These are phyloP conservation scores for Fusarium duplospermum DNA, from an alignment of 2,329 filamentous ascomycete genomes.

Conservation along the genomic window DNA sequence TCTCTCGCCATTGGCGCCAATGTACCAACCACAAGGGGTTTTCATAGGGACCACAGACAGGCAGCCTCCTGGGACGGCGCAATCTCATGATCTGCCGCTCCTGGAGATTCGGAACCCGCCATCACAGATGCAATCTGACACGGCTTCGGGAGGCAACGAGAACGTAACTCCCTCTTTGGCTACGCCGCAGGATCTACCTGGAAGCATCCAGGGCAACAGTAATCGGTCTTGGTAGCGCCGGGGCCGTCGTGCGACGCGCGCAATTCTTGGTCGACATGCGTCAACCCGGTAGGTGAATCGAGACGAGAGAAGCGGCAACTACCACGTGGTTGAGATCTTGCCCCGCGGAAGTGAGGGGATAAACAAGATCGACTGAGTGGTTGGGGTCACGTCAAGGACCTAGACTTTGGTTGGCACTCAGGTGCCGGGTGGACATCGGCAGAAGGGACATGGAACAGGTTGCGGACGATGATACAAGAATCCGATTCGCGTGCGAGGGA, in stretches of 20 bases:
- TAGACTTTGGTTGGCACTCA: background rate
- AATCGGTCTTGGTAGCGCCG: constrained; percentile 29
- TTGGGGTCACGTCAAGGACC: constrained; percentile 15
- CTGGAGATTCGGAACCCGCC: constrained; percentile 25
- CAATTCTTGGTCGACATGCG: background rate
- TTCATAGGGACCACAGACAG: background rate
- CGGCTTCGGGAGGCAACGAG: constrained; percentile 11
- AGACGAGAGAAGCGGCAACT: background rate
- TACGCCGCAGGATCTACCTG: background rate
- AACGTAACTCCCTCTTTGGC: constrained; percentile 2
- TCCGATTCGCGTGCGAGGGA: constrained; percentile 12
- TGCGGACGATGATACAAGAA: constrained; percentile 20
- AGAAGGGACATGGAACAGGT: background rate
- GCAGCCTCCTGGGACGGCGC: background rate
- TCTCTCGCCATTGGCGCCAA: constrained; percentile 28
- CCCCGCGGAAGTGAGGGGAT: background rate
- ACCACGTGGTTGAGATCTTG: background rate
- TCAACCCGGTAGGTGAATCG: background rate
- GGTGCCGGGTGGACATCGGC: background rate
- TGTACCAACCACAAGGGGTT: constrained; percentile 17
- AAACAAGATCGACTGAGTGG: background rate
- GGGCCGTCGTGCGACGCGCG: background rate
- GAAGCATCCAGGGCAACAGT: constrained; percentile 15
- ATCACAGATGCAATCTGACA: constrained; percentile 16
- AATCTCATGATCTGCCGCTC: constrained; percentile 1